Evolutionary conservation across 305 asterid species (phyloP), one percentile per base, ranked within the genome.

Genomic region (Andrographis paniculata): DNA sequence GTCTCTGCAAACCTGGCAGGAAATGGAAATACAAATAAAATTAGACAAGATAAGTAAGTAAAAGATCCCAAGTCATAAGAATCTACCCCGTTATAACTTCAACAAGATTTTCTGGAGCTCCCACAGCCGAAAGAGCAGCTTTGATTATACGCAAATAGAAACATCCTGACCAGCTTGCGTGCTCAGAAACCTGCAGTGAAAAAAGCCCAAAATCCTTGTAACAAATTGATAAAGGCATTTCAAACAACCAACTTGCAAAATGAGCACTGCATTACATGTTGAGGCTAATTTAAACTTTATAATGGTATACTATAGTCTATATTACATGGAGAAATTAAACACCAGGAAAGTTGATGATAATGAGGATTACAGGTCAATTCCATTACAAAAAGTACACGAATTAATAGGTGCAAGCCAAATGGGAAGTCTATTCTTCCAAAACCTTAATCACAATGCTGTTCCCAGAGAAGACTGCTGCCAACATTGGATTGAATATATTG

Each of bases 151-250:
- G 84, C 66, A 86, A 42, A 70, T 91, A 91, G 65, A 91, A 91
- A 73, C 96, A 91, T 61, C 96, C 96, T 12, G 98, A 91, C 96
- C 99, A 91, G 73, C 99, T 91, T 31, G 99, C 96, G 64, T 91
- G 82, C 66, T 91, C 99, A 40, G 99, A 91, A 65, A 86, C 94
- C 99, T 91, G 69, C 56, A 62, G 48, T n/a, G n/a, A n/a, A n/a
- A n/a, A n/a, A n/a, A n/a, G n/a, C n/a, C n/a, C n/a, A n/a, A n/a
- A n/a, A n/a, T n/a, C n/a, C n/a, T n/a, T n/a, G n/a, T n/a, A n/a
- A n/a, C n/a, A n/a, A n/a, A n/a, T n/a, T n/a, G n/a, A n/a, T n/a
- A n/a, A n/a, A n/a, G n/a, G n/a, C n/a, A n/a, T n/a, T n/a, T n/a
- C n/a, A n/a, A n/a, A n/a, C n/a, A n/a, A n/a, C n/a, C n/a, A n/a